Conservation (phyloP, 305 asterid genomes). For the Plantago rigida region DNA sequence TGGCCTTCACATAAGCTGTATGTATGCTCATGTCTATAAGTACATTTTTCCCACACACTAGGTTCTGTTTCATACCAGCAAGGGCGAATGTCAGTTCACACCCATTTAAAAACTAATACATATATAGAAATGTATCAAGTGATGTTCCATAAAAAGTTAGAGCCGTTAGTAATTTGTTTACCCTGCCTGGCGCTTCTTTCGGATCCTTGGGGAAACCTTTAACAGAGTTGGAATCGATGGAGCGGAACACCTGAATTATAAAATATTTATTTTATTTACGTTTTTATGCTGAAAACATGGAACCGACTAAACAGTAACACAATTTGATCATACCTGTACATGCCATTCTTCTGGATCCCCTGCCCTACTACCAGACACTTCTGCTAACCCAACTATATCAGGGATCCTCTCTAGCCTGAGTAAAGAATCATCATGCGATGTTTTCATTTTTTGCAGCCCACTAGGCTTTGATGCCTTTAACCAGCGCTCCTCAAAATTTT, state of each 20-base stretch:
- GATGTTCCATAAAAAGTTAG: not conserved
- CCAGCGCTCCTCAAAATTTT: conserved; percentile 93
- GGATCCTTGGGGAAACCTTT: conserved; percentile 80
- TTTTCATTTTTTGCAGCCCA: conserved; percentile 47
- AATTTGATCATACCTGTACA: conserved; percentile 46
- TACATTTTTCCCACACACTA: conserved; percentile 62
- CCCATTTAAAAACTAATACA: not conserved
- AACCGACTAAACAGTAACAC: conserved; percentile 15
- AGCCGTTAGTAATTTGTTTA: conserved; percentile 17
- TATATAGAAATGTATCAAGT: not conserved
- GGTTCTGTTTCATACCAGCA: conserved; percentile 37
- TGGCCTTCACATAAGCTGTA: conserved; percentile 65
- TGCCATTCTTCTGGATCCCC: conserved; percentile 72
- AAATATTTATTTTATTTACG: not conserved
- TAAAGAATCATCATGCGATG: conserved; percentile 61
- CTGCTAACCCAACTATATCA: conserved; percentile 52
- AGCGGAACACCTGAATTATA: conserved; percentile 47
- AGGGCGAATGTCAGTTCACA: not conserved
- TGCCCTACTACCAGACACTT: conserved; percentile 32
- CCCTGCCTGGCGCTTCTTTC: conserved; percentile 46
- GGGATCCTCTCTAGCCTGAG: conserved; percentile 69
- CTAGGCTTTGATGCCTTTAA: conserved; percentile 54
- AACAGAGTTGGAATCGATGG: conserved; percentile 72
- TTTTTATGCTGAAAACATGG: conserved; percentile 19
- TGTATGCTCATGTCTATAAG: conserved; percentile 74